Percentiles rank a stretch among this genome's conserved stretches.
These are phyloP conservation scores for Melampsora americana DNA, from an alignment of 1,284 basidiomycete genomes.

Conservation along the genomic window DNA sequence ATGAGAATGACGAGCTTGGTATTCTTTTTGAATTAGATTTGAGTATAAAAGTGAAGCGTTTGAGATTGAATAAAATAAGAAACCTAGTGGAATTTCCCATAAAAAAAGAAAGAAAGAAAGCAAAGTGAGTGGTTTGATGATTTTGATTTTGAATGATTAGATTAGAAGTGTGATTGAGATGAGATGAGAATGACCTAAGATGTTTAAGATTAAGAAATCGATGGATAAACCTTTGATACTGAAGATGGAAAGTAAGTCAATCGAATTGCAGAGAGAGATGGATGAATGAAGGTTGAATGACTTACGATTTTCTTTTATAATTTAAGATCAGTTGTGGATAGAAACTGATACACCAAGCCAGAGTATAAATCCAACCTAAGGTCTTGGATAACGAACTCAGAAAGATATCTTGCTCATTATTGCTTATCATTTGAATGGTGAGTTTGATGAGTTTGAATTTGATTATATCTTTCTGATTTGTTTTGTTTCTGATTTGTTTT, in stretches of 20 bases:
- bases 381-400: constrained; percentile 45
- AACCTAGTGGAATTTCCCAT: constrained; percentile 44
- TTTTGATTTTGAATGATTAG: neutral
- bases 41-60: constrained; percentile 47
- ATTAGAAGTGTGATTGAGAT: neutral
- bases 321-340: constrained; percentile 51
- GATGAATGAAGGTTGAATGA: neutral
- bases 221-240: constrained; percentile 47
- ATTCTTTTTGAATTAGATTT: constrained; percentile 47
- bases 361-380: constrained; percentile 50
- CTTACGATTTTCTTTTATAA: constrained; percentile 43
- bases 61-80: constrained; percentile 48
- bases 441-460: no score
- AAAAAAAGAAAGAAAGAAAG: neutral
- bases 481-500: no score
- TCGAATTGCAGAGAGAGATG: neutral
- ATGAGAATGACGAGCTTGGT: constrained; percentile 27
- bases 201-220: constrained; percentile 51
- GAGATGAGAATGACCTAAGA: constrained; percentile 7
- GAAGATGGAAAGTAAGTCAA: neutral
- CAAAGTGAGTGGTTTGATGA: no score
- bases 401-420: no score
- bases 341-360: constrained; percentile 51
- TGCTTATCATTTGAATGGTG: no score
- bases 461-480: no score